phyloP scores from a whole-genome alignment of 2,329 filamentous ascomycete genomes.

The Cladophialophora yegresii region DNA sequence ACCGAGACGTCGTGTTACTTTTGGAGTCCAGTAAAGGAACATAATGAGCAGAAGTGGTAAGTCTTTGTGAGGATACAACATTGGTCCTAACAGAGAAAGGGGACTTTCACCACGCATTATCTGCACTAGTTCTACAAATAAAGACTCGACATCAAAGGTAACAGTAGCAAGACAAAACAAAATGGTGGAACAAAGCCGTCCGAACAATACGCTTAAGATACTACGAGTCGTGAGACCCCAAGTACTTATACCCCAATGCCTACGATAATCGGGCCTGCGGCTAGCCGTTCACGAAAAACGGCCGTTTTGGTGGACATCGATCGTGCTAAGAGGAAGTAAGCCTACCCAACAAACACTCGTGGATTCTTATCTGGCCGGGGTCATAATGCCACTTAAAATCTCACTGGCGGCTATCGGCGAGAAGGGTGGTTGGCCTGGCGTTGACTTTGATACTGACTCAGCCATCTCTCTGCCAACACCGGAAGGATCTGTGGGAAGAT shows the following conservation, averaged over 20 bases:
- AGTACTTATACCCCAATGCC: not conserved
- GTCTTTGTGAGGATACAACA: not conserved
- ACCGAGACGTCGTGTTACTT: not conserved
- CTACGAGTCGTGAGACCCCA: not conserved
- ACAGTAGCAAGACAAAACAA: not conserved
- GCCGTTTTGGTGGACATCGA: not conserved
- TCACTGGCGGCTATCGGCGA: not conserved
- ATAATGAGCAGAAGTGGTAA: not conserved
- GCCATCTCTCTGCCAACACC: not conserved
- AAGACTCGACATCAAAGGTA: not conserved
- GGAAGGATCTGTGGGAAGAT: not conserved
- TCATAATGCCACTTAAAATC: not conserved
- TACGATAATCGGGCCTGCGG: not conserved
- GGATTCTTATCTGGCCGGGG: not conserved
- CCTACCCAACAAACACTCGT: not conserved
- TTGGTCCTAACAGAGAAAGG: not conserved
- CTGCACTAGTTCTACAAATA: not conserved
- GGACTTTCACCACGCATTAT: not conserved
- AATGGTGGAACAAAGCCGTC: not conserved
- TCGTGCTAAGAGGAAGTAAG: not conserved
- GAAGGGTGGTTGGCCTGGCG: not conserved
- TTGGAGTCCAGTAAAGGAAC: not conserved
- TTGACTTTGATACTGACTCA: not conserved
- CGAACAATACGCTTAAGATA: not conserved
- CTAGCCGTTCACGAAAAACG: not conserved